These are phyloP conservation scores for Stromatinia cepivora DNA, from an alignment of 2,329 filamentous ascomycete genomes.

Conservation along the genomic window DNA sequence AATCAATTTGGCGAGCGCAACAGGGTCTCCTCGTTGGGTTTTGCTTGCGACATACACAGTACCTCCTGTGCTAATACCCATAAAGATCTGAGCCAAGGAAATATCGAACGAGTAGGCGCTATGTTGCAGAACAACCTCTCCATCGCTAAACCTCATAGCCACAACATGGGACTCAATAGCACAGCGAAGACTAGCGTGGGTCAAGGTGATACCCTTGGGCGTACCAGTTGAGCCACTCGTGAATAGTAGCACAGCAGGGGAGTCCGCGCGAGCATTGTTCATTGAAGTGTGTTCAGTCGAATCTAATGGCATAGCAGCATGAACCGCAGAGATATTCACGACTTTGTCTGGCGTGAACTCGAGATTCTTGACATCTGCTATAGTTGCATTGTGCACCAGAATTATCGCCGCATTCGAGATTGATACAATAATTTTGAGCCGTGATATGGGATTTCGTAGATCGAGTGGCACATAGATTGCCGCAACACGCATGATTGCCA, in stretches of 20 bases:
- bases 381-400: neutral
- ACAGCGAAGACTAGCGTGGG: slow-evolving; percentile 33
- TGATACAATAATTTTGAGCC: slow-evolving; percentile 35
- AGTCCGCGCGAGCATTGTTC: neutral
- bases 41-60: slow-evolving; percentile 27
- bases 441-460: slow-evolving; percentile 33
- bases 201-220: slow-evolving; percentile 47
- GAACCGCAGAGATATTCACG: neutral
- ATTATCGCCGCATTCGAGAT: slow-evolving; percentile 38
- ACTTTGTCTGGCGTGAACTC: neutral
- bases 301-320: neutral
- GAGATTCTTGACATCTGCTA: neutral
- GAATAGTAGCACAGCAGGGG: slow-evolving; percentile 49
- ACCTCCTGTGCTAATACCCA: slow-evolving; percentile 28
- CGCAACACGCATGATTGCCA: slow-evolving; percentile 41
- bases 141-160: slow-evolving; percentile 22
- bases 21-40: no score
- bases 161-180: slow-evolving; percentile 31
- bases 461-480: slow-evolving; percentile 43
- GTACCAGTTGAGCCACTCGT: slow-evolving; percentile 62
- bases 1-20: no score
- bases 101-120: slow-evolving; percentile 31
- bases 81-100: slow-evolving; percentile 30
- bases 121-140: slow-evolving; percentile 30
- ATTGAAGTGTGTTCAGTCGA: no score